Base-by-base conservation (phyloP, 2,329 filamentous ascomycete genomes). In the Knoxdaviesia proteae region DNA sequence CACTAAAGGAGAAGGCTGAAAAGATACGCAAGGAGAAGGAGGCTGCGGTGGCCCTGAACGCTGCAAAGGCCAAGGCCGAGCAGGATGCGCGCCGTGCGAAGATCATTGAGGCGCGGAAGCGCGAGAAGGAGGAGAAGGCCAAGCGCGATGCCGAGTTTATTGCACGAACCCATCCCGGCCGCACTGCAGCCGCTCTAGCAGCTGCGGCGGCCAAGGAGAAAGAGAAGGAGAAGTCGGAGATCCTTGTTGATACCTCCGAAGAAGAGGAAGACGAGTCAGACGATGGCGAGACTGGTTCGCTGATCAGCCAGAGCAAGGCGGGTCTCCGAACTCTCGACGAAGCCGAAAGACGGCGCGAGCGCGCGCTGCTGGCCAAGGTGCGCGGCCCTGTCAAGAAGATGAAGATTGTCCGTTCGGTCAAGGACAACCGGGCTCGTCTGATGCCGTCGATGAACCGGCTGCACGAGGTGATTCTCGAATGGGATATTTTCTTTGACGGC, bases 401-500 rank as follows among this genome's bases (percentile, higher is more conserved):
- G 49, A 82, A 84, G 56, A 73, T 84, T 42, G 68, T 79, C 47
- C 75, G 88, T 41, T 88, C 86, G 10, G 75, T 80, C 39, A 93
- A 93, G 58, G 90, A 98, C 59, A 88, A 94, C 75, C 80, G 88
- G 51, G 88, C 90, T 48, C 80, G 90, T 47, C 68, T 98, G 46
- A 81, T 87, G 33, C 90, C 92, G 6, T 84, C 92, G 49, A 80
- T 98, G 61, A 80, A 84, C 35, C 68, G 74, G 10, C 62, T 98
- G 32, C 90, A 96, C 56, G 78, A 81, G 51, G 79, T 79, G 11
- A 84, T 98, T 41, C 71, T 98, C 3, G 73, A 80, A 44, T 98
- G 90, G 90, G 83, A 98, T 49, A 93, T 92, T 49, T 98, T 94
- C 58, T 82, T 94, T 53, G 65, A 76, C 39, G 84, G 86, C 32